phyloP scores from a whole-genome alignment of 345 rosid genomes.

The Abelmoschus esculentus region DNA sequence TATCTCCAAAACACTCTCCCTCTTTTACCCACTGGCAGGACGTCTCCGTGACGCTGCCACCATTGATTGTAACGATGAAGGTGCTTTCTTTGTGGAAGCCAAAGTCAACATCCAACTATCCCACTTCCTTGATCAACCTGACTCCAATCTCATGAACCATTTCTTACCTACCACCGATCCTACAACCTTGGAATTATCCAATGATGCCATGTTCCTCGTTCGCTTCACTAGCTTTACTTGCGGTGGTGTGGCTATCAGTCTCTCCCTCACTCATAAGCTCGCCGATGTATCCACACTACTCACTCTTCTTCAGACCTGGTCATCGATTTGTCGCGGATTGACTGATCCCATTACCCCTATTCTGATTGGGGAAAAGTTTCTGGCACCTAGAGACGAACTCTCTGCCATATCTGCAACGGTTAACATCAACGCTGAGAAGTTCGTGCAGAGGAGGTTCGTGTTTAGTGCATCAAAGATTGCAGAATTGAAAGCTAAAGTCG shows the following conservation, averaged over 20 bases:
- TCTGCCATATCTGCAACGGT: not conserved
- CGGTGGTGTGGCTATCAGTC: conserved; percentile 12
- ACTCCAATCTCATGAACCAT: not conserved
- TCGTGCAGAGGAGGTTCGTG: not conserved
- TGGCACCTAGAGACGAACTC: conserved; percentile 9
- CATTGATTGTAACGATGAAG: conserved; percentile 23
- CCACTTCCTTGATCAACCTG: conserved; percentile 4
- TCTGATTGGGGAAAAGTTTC: not conserved
- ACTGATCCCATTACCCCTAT: not conserved
- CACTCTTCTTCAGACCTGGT: conserved; percentile 14
- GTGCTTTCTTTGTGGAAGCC: conserved; percentile 17
- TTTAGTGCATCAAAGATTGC: conserved; percentile 8
- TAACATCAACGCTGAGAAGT: not conserved
- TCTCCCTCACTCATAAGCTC: conserved; percentile 13
- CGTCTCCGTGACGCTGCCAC: conserved; percentile 2
- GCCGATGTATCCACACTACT: conserved; percentile 7
- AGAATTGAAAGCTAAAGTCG: conserved; percentile 9
- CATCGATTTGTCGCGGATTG: not conserved
- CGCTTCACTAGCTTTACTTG: conserved; percentile 15
- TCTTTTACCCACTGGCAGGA: conserved; percentile 20
- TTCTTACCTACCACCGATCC: not conserved
- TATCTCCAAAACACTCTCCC: conserved; percentile 12
- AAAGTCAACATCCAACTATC: not conserved
- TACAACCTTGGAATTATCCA: conserved; percentile 7
- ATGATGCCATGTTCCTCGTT: conserved; percentile 6